phyloP scores from a whole-genome alignment of 257 asterid species.

The Ballota nigra region DNA sequence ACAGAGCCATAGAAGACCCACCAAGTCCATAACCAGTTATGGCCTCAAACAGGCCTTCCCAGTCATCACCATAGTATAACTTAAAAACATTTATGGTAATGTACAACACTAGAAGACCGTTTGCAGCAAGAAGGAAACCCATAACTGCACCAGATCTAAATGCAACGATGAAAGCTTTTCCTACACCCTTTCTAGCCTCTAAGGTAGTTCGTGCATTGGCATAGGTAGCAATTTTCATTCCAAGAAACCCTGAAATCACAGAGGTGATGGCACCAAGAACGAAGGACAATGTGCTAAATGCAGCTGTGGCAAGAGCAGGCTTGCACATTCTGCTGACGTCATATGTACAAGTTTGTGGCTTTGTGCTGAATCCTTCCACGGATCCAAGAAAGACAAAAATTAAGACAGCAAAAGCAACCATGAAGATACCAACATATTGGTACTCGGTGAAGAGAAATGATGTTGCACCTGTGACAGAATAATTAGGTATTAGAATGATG shows the following conservation, averaged over 20 bases:
- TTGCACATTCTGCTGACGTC: conserved; percentile 39
- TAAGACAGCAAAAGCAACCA: conserved; percentile 42
- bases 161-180: conserved; percentile 43
- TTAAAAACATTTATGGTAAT: conserved; percentile 43
- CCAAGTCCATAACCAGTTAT: conserved; percentile 59
- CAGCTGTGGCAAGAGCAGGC: conserved; percentile 52
- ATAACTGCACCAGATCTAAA: conserved; percentile 52
- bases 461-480: conserved; percentile 43
- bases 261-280: conserved; percentile 50
- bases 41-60: conserved; percentile 55
- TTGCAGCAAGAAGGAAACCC: conserved; percentile 59
- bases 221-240: conserved; percentile 56
- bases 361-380: conserved; percentile 47
- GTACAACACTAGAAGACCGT: conserved; percentile 44
- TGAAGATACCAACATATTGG: conserved; percentile 50
- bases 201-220: conserved; percentile 50
- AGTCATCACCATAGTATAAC: conserved; percentile 47
- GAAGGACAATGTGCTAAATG: conserved; percentile 43
- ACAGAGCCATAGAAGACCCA: conserved; percentile 57
- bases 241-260: conserved; percentile 50
- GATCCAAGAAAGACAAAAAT: conserved; percentile 57
- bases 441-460: conserved; percentile 52
- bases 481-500: conserved; percentile 6
- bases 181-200: conserved; percentile 50
- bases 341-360: conserved; percentile 46